Base-by-base conservation (phyloP, 495 filamentous ascomycete genomes). In the Penicillium mononematosum region DNA sequence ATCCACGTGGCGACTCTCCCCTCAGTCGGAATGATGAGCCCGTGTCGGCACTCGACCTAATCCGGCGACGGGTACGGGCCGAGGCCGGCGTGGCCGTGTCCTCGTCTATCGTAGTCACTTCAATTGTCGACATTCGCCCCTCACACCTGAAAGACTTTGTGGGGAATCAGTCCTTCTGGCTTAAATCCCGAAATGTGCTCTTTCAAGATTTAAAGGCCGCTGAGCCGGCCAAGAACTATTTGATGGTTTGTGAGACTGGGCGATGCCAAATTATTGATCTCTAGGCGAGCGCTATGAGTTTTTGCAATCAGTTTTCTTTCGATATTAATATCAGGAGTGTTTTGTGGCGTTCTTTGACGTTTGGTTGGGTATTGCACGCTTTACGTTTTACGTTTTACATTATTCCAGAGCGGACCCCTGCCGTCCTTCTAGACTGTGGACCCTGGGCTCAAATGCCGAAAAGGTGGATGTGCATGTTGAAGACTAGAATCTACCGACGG, bases 191-290 rank as follows among this genome's bases (percentile, higher is more conserved):
- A 59, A 85, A 79, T 60, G 34, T 57, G 2, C 44, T 80, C 32
- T 76, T 75, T 60, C 78, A 74, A 58, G 72, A 76, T 19, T 56
- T 84, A 20, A 71, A 73, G 50, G 67, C 70, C 1, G 55, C 63
- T 5, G 68, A 78, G 25, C 72, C 67, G 19, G 68, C 70, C 32
- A 78, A 73, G 54, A 75, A 75, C 43, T 69, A 78, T 54, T 50
- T 83, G 10, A 50, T 81, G 47, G 62, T 83, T 22, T 85, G 82
- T 56, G 79, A 83, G 60, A 64, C 63, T 7, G 80, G 81, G 0
- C 63, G 50, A 34, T 85, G 82, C 64, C 62, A 63, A 48, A 74
- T 66, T 17, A 74, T 79, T 34, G 70, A 78, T 60, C 51, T 75
- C 11, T 75, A 63, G 65, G 17, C 10, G 24, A 53, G 22, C 5